A percentile compares a stretch with the other conserved stretches of the same genome.
These are phyloP conservation scores for Neurospora sp. DNA, from an alignment of 495 filamentous ascomycete genomes.

Conservation along the genomic window DNA sequence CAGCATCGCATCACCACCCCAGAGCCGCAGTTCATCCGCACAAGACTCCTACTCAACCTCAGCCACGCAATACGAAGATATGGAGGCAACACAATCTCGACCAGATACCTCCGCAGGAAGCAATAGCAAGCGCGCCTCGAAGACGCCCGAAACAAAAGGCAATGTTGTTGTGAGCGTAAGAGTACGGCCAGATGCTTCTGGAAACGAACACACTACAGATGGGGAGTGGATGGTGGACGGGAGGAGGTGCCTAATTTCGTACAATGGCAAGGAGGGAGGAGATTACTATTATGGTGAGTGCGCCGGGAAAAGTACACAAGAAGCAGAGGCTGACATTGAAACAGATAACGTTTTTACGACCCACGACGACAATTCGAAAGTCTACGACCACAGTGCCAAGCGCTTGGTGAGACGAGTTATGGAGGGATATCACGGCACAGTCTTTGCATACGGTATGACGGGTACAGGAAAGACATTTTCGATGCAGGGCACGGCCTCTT, in stretches of 20 bases:
- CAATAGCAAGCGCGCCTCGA: constrained; percentile 38
- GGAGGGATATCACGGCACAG: constrained; percentile 98
- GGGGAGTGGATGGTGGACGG: constrained; percentile 91
- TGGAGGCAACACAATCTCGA: constrained; percentile 39
- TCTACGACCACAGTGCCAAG: constrained; percentile 90
- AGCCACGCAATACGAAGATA: constrained; percentile 78
- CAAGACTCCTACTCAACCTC: constrained; percentile 86
- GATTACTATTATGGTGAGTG: constrained; percentile 83
- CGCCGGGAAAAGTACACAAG: neutral
- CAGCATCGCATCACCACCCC: constrained; percentile 66
- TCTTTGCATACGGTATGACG: constrained; percentile 99
- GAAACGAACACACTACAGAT: constrained; percentile 50
- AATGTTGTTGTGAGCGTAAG: constrained; percentile 95
- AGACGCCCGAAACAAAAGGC: constrained; percentile 60
- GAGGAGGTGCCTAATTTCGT: constrained; percentile 70
- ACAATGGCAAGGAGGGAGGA: constrained; percentile 79
- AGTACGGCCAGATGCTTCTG: constrained; percentile 69
- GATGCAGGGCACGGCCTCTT: constrained; percentile 96
- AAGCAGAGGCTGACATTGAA: constrained; percentile 4
- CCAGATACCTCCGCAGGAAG: constrained; percentile 25
- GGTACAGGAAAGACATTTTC: constrained; percentile 98
- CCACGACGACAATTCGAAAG: constrained; percentile 83
- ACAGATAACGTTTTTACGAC: constrained; percentile 91
- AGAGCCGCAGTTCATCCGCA: constrained; percentile 81
- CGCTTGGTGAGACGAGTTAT: constrained; percentile 91